Base-by-base conservation (phyloP, 371 early-diverging fungal species). In the Edhazardia aedis region DNA sequence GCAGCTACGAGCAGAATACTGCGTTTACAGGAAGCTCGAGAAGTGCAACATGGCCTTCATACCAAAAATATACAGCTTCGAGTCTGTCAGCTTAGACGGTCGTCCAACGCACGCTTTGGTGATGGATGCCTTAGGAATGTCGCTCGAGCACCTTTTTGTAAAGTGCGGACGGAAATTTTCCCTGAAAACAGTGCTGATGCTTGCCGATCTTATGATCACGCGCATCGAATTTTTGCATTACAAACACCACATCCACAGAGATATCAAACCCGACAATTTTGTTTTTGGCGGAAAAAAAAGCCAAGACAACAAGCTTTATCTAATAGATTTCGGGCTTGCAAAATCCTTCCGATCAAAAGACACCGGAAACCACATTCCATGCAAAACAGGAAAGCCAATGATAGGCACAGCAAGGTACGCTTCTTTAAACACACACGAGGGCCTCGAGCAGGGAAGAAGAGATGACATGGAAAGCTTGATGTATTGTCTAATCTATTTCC, bases 211-310 rank as follows among this genome's bases (percentile, higher is more conserved):
- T 75, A 77, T 95, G 80, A 85, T 96, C 46, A 80, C 83, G 2
- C 81, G 88, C 38, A 79, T 95, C 60, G 93, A 95, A 74, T 87
- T 83, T 68, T 80, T 93, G 56, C 99, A 98, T 70, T 80, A 83
- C 58, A 86, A 86, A 69, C 85, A 86, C 65, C 72, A 88, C 59
- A 84, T 96, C 47, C 94, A 96, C 70, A 79, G 95, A 53, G 98
- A 96, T 70, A 91, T 96, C 62, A 96, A 96, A 69, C 94, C 93
- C 3, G 98, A 94, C 68, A 98, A 98, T 77, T 98, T 95, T 70
- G 75, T 93, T 61, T 89, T 93, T 88, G 92, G 91, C 51, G 78
- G 83, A 62, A 85, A 84, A 28, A 82, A 83, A 62, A 73, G 71
- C 2, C 80, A 83, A 36, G 83, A 83, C 50, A 87, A 88, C 68